Conservation (phyloP, 129 eudicot genomes). For the Saussurea involucrata region DNA sequence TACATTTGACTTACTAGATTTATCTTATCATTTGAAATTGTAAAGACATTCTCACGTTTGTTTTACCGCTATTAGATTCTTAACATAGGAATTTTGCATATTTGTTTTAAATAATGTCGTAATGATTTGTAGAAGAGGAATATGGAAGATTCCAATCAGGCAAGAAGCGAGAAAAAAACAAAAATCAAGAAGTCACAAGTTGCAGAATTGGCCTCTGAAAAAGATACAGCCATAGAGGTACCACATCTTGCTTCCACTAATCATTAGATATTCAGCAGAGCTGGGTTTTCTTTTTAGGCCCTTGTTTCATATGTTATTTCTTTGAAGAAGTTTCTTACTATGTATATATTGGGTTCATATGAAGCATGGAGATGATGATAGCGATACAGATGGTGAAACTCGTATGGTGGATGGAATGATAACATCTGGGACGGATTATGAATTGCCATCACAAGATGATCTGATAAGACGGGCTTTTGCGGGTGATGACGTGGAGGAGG, state of each 20-base stretch:
- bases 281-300: not conserved
- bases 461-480: conserved; percentile 89
- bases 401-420: conserved; percentile 84
- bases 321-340: not conserved
- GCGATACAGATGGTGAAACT: conserved; percentile 52
- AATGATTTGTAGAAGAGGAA: conserved; percentile 44
- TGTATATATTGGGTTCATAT: not conserved
- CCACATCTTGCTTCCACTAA: not conserved
- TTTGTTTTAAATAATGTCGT: conserved; percentile 15
- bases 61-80: not conserved
- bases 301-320: not conserved
- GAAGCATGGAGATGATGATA: conserved; percentile 58
- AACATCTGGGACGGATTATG: conserved; percentile 69
- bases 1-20: conserved; percentile 1
- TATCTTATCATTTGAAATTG: not conserved
- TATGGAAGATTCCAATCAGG: conserved; percentile 25
- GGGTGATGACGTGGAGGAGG: conserved; percentile 93
- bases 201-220: conserved; percentile 12
- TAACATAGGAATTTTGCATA: not conserved
- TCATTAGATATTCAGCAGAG: not conserved
- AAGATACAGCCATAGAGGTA: conserved; percentile 47
- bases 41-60: not conserved
- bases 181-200: conserved; percentile 22
- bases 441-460: conserved; percentile 91
- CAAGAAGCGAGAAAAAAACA: conserved; percentile 22